These are phyloP conservation scores for Cryptosporidium sp. DNA, from an alignment of 169 alveolate species.

Conservation along the genomic window DNA sequence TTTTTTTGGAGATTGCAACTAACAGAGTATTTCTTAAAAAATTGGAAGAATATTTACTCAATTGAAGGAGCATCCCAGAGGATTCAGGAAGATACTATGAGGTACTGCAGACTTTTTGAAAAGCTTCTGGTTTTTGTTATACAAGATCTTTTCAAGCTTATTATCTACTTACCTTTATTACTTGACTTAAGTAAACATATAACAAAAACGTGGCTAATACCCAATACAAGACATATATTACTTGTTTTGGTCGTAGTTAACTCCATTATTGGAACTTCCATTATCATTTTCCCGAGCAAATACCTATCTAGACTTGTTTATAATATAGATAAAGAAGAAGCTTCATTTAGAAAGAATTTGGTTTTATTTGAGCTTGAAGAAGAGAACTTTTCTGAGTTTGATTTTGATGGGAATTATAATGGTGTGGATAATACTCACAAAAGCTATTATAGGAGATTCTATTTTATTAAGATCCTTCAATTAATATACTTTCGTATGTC, in stretches of 20 bases:
- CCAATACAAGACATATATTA: constrained; percentile 7
- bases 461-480: constrained; percentile 8
- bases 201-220: constrained; percentile 30
- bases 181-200: constrained; percentile 7
- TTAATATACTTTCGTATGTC: neutral
- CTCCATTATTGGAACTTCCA: constrained; percentile 14
- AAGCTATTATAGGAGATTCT: constrained; percentile 22
- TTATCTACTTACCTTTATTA: constrained; percentile 43
- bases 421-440: constrained; percentile 7
- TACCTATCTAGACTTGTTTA: constrained; percentile 19
- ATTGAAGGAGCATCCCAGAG: constrained; percentile 65
- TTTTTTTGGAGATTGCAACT: constrained; percentile 46
- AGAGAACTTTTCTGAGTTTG: neutral
- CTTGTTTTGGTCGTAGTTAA: neutral
- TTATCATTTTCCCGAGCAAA: constrained; percentile 26
- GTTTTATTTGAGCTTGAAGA: constrained; percentile 27
- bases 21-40: constrained; percentile 12
- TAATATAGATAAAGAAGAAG: constrained; percentile 41
- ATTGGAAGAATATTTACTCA: constrained; percentile 38
- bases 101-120: constrained; percentile 47
- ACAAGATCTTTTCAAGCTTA: constrained; percentile 29
- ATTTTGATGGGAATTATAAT: neutral
- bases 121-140: constrained; percentile 3
- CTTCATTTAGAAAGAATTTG: constrained; percentile 47
- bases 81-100: constrained; percentile 64